Conservation (phyloP, 31 red algal species). For the Endocladia muricata region DNA sequence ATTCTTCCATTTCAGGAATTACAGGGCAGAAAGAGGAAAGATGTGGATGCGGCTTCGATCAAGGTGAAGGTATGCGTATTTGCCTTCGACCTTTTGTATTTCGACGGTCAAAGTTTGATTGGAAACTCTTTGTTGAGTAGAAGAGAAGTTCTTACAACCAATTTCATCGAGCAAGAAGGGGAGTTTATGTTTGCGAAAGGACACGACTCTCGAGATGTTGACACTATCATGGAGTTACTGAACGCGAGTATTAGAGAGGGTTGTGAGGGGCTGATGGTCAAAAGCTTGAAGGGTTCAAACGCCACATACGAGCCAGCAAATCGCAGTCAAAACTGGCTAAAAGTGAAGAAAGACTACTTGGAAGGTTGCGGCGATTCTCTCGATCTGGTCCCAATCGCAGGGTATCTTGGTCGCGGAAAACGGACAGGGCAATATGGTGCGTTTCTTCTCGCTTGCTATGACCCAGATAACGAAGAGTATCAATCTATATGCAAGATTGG, state of each 20-base stretch:
- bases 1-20: conserved; percentile 94
- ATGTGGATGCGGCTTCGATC: conserved; percentile 77
- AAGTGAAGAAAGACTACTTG: conserved; percentile 99
- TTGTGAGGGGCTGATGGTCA: conserved; percentile 99
- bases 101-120: conserved; percentile 76
- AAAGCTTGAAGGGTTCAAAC: conserved; percentile 78
- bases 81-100: conserved; percentile 96
- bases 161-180: conserved; percentile 58
- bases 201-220: conserved; percentile 73
- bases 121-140: conserved; percentile 56
- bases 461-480: conserved; percentile 89
- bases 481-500: conserved; percentile 96
- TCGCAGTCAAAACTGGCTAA: conserved; percentile 97
- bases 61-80: conserved; percentile 93
- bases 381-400: conserved; percentile 96
- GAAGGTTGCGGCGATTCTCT: conserved; percentile 91
- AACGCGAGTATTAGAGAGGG: conserved; percentile 79
- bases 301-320: conserved; percentile 98
- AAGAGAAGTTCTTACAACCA: conserved; percentile 30
- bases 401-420: conserved; percentile 91
- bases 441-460: conserved; percentile 96
- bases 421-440: conserved; percentile 90
- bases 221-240: conserved; percentile 76
- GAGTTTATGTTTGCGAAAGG: conserved; percentile 90
- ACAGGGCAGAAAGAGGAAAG: conserved; percentile 83